Base-by-base conservation (phyloP, 129 eudicot genomes). In the Smallanthus sonchifolius region DNA sequence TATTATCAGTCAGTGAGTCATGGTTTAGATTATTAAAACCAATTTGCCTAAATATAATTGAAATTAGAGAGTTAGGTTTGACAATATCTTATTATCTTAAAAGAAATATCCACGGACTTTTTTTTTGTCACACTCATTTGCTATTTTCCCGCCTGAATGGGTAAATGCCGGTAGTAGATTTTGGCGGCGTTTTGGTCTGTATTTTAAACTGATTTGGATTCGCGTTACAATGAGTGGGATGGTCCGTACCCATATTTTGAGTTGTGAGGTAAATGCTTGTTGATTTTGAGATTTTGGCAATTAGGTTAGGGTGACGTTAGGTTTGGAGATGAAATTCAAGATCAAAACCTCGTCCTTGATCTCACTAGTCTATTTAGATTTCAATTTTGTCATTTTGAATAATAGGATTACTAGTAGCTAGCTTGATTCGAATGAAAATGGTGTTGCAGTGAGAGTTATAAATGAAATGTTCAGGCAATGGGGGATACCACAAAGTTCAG, bases 381-480 rank as follows among this genome's bases (percentile, higher is more conserved):
- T 34, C 15, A 7, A 14, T 1, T 45, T 30, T 30, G 28, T 45
- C 6, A 8, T 40, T 66, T 16, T 40, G 37, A 65, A 66, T 6
- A 14, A 1, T 44, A 32, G 3, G 47, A 37, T 42, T 24, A 36
- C 19, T 63, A 2, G 11, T 48, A n/a, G n/a, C n/a, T n/a, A n/a
- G n/a, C 37, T 4, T 15, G 56, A 67, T 15, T 28, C 63, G 49
- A 36, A 45, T 17, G 65, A 24, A 24, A 37, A 6, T 69, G 49
- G 42, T 43, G 48, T 35, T 65, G 56, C 91, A 92, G 97, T 65
- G 2, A 63, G 80, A 59, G 82, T 77, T 62, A 40, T 92, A 56
- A 85, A 87, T 28, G 68, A 81, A 11, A 78, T 88, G 17, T 85
- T 88, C 48, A 67, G 66, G 5, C 64, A 69, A 67, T 87, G 89